Conservation (phyloP, 345 rosid genomes). For the Diplotaxis tenuifolia region DNA sequence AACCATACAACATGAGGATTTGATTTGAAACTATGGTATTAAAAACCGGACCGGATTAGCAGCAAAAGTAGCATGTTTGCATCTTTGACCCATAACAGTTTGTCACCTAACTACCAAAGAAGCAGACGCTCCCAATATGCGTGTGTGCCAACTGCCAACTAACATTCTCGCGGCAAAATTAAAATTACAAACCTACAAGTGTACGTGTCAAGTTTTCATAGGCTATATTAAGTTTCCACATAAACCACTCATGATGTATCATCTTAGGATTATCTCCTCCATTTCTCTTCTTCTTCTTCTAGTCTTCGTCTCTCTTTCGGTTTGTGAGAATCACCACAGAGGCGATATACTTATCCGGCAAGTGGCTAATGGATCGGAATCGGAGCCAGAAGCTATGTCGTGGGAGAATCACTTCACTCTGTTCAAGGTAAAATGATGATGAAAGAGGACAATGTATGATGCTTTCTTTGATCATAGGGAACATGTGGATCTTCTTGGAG, state of each 20-base stretch:
- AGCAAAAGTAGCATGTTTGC: neutral
- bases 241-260: constrained; percentile 38
- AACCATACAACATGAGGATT: neutral
- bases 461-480: constrained; percentile 44
- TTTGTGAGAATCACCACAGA: neutral
- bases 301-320: constrained; percentile 39
- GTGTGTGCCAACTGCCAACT: constrained; percentile 10
- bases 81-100: neutral
- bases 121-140: neutral
- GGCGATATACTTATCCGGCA: constrained; percentile 64
- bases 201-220: constrained; percentile 38
- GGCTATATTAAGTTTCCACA: neutral
- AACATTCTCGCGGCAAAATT: constrained; percentile 9
- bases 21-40: too few species aligned
- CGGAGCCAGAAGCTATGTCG: constrained; percentile 37
- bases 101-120: neutral
- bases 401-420: constrained; percentile 64
- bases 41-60: neutral
- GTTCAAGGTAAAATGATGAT: constrained; percentile 43
- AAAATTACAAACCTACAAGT: neutral
- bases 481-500: constrained; percentile 96
- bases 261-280: constrained; percentile 27
- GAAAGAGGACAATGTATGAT: neutral
- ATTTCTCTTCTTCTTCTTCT: constrained; percentile 34
- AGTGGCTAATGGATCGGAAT: constrained; percentile 40